Evolutionary conservation across 2,329 filamentous ascomycete genomes (phyloP).

Genomic region (Tolypocladium ovalisporum): DNA sequence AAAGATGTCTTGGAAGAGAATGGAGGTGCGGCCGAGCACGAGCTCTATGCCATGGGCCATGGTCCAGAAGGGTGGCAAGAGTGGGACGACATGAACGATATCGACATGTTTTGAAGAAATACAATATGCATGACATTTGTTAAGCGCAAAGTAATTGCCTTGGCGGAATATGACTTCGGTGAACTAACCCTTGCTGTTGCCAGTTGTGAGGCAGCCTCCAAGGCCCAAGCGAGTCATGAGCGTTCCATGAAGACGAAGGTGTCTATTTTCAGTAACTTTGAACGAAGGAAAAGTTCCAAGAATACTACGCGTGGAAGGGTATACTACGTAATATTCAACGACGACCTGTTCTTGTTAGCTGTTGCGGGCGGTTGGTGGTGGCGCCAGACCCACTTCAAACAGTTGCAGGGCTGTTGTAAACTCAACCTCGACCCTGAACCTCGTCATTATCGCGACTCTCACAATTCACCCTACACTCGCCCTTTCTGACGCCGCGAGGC

Average conservation of each 20-base stretch:
- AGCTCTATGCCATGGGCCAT: not conserved
- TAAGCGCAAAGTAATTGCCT: not conserved
- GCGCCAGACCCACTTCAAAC: not conserved
- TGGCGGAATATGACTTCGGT: no score
- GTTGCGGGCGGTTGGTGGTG: not conserved
- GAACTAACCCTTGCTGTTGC: not conserved
- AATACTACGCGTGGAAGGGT: no score
- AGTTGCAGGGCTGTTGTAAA: no score
- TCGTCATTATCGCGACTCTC: no score
- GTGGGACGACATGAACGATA: not conserved
- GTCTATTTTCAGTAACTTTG: no score
- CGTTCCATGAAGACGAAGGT: not conserved
- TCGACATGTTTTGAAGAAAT: not conserved
- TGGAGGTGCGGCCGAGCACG: not conserved
- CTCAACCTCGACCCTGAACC: not conserved
- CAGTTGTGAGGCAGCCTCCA: not conserved
- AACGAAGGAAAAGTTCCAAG: no score
- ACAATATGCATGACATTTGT: not conserved
- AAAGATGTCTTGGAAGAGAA: not conserved
- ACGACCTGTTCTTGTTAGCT: no score
- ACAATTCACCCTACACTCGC: not conserved
- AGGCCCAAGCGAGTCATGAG: not conserved
- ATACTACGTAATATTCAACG: no score
- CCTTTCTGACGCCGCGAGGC: not conserved
- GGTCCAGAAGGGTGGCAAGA: not conserved